A percentile compares a stretch with the other conserved stretches of the same genome.
These are phyloP conservation scores for Sclerotinia minor DNA, from an alignment of 2,329 filamentous ascomycete genomes.

Conservation along the genomic window DNA sequence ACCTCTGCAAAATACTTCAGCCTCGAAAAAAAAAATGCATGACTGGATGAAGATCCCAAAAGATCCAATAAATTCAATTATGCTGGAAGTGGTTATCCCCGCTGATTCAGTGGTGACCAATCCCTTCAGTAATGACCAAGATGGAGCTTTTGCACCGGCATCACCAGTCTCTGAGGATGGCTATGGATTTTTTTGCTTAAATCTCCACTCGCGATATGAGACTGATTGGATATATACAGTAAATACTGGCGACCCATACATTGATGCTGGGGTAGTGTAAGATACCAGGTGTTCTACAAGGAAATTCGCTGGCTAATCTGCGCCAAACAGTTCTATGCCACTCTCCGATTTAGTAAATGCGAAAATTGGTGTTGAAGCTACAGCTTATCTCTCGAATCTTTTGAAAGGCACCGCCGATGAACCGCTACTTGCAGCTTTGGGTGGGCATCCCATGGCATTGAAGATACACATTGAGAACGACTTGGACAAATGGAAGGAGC, in stretches of 20 bases:
- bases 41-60: too few relatives aligned
- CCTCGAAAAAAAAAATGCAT: not conserved
- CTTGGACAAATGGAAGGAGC: slow-evolving; percentile 67
- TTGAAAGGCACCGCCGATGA: slow-evolving; percentile 74
- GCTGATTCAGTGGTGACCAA: not conserved
- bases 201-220: not conserved
- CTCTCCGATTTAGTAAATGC: slow-evolving; percentile 72
- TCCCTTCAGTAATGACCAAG: not conserved
- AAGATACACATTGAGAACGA: slow-evolving; percentile 74
- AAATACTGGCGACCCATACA: slow-evolving; percentile 20
- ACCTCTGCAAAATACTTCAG: not conserved
- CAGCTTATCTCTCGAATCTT: slow-evolving; percentile 80
- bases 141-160: not conserved
- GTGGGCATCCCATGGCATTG: slow-evolving; percentile 80
- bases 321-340: slow-evolving; percentile 45
- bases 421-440: slow-evolving; percentile 84
- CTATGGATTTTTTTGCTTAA: not conserved
- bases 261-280: slow-evolving; percentile 16
- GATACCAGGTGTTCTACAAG: not conserved
- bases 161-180: not conserved
- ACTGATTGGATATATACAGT: slow-evolving; percentile 3
- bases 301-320: slow-evolving; percentile 11
- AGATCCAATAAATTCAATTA: not conserved
- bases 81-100: too few relatives aligned
- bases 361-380: slow-evolving; percentile 82